phyloP scores from a whole-genome alignment of 768 basidiomycete genomes.

The Scleroderma citrinum region DNA sequence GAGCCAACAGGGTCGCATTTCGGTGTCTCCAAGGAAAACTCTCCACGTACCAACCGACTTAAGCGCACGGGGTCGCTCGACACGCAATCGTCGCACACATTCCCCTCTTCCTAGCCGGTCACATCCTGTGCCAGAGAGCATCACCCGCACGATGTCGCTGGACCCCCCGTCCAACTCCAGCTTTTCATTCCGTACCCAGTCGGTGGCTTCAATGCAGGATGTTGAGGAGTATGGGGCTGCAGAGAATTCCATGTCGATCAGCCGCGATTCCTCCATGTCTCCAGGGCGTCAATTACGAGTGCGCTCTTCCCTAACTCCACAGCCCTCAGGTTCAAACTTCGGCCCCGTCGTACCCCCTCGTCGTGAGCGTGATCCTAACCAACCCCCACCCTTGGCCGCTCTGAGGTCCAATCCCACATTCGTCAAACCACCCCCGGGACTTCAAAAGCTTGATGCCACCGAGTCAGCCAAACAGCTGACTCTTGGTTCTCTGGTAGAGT shows the following conservation, averaged over 20 bases:
- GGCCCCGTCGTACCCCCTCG: constrained; percentile 36
- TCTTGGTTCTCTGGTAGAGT: constrained; percentile 53
- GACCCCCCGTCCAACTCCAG: constrained; percentile 45
- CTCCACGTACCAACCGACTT: constrained; percentile 26
- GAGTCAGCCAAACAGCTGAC: constrained; percentile 37
- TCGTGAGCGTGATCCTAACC: constrained; percentile 49
- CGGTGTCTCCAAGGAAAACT: constrained; percentile 25
- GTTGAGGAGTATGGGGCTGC: constrained; percentile 16
- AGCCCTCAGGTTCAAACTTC: constrained; percentile 41
- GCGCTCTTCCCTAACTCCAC: constrained; percentile 68
- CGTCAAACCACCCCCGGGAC: constrained; percentile 49
- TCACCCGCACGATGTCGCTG: constrained; percentile 65
- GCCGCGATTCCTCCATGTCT: constrained; percentile 43
- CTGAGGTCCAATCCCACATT: constrained; percentile 65
- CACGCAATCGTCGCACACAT: constrained; percentile 35
- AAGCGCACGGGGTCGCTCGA: constrained; percentile 24
- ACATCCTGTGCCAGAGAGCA: constrained; percentile 28
- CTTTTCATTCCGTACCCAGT: constrained; percentile 19
- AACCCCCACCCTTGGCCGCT: constrained; percentile 61
- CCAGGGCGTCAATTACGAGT: constrained; percentile 42
- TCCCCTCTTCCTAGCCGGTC: constrained; percentile 35
- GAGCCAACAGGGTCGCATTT: constrained; percentile 16
- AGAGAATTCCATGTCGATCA: constrained; percentile 16
- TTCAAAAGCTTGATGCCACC: constrained; percentile 15
- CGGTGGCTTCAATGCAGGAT: constrained; percentile 32